Conservation (phyloP, 352 stramenopile species). For the Hyaloperonospora arabidopsidis region DNA sequence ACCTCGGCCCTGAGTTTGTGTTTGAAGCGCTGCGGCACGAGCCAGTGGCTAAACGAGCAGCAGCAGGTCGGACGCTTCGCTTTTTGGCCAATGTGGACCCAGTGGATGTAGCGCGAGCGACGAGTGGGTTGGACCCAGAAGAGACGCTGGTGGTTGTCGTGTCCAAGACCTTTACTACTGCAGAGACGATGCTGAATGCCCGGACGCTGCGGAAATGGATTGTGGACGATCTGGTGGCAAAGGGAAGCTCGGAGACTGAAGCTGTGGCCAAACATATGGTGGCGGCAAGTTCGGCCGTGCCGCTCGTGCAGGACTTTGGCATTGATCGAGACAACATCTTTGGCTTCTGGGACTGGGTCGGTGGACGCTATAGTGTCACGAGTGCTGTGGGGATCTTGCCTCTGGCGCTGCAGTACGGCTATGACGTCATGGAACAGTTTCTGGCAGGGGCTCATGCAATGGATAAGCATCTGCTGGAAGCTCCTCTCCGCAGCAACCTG, state of each 20-base stretch:
- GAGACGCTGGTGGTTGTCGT: conserved; percentile 95
- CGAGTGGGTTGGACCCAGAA: conserved; percentile 89
- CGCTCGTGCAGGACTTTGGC: conserved; percentile 87
- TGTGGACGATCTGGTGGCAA: conserved; percentile 84
- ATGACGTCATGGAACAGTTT: conserved; percentile 88
- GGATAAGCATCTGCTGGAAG: conserved; percentile 95
- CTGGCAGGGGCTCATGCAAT: conserved; percentile 94
- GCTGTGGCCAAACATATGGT: conserved; percentile 93
- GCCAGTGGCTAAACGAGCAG: conserved; percentile 67
- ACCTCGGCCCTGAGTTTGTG: conserved; percentile 96
- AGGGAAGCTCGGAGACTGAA: conserved; percentile 71
- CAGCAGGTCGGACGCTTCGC: conserved; percentile 82
- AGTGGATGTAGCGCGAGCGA: conserved; percentile 90
- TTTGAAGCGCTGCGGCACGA: conserved; percentile 90
- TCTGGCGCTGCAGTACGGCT: conserved; percentile 94
- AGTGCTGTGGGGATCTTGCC: conserved; percentile 95
- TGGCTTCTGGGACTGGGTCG: conserved; percentile 98
- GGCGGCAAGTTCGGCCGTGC: conserved; percentile 77
- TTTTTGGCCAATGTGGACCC: conserved; percentile 99
- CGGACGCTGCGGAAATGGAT: conserved; percentile 94
- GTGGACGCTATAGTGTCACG: conserved; percentile 95
- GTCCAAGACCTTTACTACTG: conserved; percentile 98
- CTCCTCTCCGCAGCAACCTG: conserved; percentile 90
- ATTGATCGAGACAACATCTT: conserved; percentile 96
- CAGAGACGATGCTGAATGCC: conserved; percentile 99